A percentile compares a stretch with the other conserved stretches of the same genome.
Conservation (phyloP, 169 alveolate species). For the Besnoitia besnoiti region DNA sequence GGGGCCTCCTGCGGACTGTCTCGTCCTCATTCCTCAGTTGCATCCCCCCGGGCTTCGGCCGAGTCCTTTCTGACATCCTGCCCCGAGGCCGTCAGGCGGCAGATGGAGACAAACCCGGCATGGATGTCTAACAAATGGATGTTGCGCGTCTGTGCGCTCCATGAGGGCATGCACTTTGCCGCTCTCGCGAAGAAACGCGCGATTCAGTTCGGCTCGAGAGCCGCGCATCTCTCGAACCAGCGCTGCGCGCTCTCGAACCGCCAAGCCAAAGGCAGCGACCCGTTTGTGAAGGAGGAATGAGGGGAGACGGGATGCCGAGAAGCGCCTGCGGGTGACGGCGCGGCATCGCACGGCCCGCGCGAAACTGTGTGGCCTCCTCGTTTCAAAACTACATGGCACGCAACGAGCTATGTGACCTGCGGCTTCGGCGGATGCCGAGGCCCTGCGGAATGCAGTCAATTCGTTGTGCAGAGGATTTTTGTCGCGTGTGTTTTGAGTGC, state of each 20-base stretch:
- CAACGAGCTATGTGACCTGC: too few species aligned
- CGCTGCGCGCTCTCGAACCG: slow-evolving; percentile 48
- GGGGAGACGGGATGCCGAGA: too few species aligned
- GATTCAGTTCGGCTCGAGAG: slow-evolving; percentile 68
- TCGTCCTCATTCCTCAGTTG: not conserved
- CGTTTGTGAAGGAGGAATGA: too few species aligned
- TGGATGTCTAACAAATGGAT: slow-evolving; percentile 59
- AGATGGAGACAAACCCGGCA: not conserved
- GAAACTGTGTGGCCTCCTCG: too few species aligned
- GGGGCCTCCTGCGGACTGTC: not conserved
- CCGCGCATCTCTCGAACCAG: slow-evolving; percentile 66
- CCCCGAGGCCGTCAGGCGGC: not conserved
- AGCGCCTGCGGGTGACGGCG: too few species aligned
- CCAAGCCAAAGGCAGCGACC: not conserved
- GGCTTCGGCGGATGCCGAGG: too few species aligned
- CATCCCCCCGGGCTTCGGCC: not conserved
- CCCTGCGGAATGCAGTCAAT: too few species aligned
- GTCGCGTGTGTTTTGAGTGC: too few species aligned
- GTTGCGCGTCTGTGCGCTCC: slow-evolving; percentile 48
- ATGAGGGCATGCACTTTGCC: slow-evolving; percentile 37
- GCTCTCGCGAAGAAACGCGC: slow-evolving; percentile 64
- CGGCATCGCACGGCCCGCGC: too few species aligned
- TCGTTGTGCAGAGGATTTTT: too few species aligned
- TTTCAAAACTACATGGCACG: too few species aligned
- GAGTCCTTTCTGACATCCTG: not conserved